Evolutionary conservation across 2,329 filamentous ascomycete species (phyloP), one percentile per base, ranked within the genome.

Genomic region (Pezicula radicicola): DNA sequence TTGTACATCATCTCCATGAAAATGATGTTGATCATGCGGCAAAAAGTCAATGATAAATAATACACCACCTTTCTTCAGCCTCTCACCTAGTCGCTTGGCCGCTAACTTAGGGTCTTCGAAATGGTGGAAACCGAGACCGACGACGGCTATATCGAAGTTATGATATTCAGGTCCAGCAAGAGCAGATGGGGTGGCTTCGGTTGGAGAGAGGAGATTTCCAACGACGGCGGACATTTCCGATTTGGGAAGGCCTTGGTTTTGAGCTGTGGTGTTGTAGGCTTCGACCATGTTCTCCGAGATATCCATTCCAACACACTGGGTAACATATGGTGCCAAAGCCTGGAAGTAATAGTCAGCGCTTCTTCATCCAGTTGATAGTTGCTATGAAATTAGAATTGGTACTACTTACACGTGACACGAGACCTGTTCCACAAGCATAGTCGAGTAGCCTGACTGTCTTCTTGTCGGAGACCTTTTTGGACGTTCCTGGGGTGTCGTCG

Each of bases 381-480:
- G 27, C n/a, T 4, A 46, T 18, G 27, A 46, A n/a, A 28, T 15
- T 33, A 36, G 35, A 36, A 46, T 48, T 37, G 30, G 37, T 49
- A 41, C 15, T 8, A 70, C 76, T 59, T 64, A 87, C 85, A 66
- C 79, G 76, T 12, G 85, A 86, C 56, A 89, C 74, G 50, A 81
- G 68, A 2, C 87, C 87, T 6, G 85, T 85, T 8, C 88, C 88
- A 63, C 88, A 91, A 15, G 88, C 88, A 68, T 91, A 92, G 65
- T 92, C 88, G 2, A 91, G 73, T 18, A 90, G 69, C 43, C 78
- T 77, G 40, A 83, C 73, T 51, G 60, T 63, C 62, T 60, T 71
- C 45, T 54, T 49, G 13, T 42, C 39, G 19, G 46, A 16, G 51
- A 54, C 28, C 49, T 52, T 52, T 39, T 27, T 25, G 46, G 49